phyloP scores from a whole-genome alignment of 164 flowering plant species.

The Akebia trifoliata region DNA sequence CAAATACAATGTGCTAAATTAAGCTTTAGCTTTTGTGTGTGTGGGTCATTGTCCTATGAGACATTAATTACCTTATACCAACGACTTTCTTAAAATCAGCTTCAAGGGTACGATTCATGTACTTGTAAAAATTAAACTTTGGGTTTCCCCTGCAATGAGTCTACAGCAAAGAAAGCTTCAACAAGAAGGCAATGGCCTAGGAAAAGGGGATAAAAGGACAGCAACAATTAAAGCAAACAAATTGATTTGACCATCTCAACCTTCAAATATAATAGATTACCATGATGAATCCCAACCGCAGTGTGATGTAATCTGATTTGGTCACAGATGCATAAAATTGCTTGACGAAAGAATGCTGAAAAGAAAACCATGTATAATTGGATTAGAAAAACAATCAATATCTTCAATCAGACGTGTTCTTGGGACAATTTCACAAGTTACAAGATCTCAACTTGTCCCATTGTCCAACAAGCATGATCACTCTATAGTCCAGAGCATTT shows the following conservation, averaged over 20 bases:
- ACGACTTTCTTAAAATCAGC: conserved; percentile 67
- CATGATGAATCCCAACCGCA: conserved; percentile 44
- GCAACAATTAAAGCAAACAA: neutral
- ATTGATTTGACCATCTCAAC: neutral
- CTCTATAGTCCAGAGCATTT: neutral
- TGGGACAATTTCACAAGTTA: neutral
- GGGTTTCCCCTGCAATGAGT: conserved; percentile 50
- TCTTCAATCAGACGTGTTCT: neutral
- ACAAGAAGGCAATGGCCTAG: neutral
- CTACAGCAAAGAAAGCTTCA: conserved; percentile 24
- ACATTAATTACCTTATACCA: conserved; percentile 57
- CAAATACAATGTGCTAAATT: conserved; percentile 2
- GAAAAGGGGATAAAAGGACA: neutral
- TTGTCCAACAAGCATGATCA: neutral
- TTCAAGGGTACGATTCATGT: conserved; percentile 65
- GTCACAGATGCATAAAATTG: conserved; percentile 72
- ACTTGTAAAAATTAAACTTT: conserved; percentile 60
- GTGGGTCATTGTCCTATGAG: neutral
- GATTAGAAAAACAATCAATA: neutral
- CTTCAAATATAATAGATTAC: conserved; percentile 18
- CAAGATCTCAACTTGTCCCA: neutral
- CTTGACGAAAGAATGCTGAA: conserved; percentile 58
- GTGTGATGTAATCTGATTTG: conserved; percentile 58
- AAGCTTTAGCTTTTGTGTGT: neutral
- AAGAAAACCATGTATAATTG: conserved; percentile 1